Conservation (phyloP, 2,329 filamentous ascomycete genomes). For the Aspergillus versicolor region DNA sequence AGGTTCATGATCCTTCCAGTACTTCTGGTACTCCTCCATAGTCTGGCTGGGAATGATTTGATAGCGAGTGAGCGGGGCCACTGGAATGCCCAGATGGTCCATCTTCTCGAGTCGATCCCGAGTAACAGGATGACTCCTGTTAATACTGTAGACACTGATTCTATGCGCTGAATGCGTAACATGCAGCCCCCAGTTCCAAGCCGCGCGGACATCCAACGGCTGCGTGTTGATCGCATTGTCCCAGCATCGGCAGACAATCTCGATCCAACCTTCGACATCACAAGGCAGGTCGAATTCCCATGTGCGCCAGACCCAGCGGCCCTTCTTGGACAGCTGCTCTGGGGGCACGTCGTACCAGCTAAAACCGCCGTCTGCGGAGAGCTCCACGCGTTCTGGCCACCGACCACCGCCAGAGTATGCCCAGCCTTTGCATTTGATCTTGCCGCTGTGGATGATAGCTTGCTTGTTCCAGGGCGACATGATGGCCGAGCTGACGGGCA, state of each 20-base stretch:
- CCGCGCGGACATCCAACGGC: neutral
- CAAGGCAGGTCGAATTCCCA: neutral
- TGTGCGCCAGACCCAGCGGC: neutral
- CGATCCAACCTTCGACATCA: neutral
- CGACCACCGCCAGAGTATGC: neutral
- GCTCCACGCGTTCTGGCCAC: neutral
- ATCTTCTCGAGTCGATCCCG: neutral
- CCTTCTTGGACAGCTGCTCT: neutral
- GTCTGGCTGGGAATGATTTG: neutral
- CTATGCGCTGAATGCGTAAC: neutral
- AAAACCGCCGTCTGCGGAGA: neutral
- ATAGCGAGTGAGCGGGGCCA: neutral
- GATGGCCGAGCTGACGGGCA: neutral
- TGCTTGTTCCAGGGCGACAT: neutral
- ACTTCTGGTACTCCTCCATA: neutral
- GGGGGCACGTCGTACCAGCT: neutral
- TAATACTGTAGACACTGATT: neutral
- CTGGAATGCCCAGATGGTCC: neutral
- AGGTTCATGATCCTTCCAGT: neutral
- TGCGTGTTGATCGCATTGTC: neutral
- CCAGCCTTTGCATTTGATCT: neutral
- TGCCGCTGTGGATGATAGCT: neutral
- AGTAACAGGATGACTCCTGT: neutral
- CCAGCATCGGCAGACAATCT: neutral
- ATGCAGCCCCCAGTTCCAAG: neutral